Evolutionary conservation across 257 asterid genomes (phyloP).

Genomic region (Salvia hispanica): DNA sequence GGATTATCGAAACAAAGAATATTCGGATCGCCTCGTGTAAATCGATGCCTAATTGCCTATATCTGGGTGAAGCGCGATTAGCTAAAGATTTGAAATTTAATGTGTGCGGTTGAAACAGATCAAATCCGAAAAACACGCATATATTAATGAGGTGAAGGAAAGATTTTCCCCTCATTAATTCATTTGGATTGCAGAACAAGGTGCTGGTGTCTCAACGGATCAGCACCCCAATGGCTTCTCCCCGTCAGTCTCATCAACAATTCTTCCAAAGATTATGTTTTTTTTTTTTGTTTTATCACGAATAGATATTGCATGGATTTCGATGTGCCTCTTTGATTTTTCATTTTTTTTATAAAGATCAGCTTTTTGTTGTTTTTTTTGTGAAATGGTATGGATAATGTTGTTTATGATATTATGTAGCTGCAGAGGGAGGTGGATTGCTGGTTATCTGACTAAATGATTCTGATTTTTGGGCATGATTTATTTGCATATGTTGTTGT

Average conservation of each 20-base stretch:
- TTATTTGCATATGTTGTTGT: constrained; percentile 1
- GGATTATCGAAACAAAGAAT: constrained; percentile 20
- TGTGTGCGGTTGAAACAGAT: background rate
- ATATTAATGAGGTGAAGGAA: constrained; percentile 6
- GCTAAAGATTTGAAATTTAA: background rate
- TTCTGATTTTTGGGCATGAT: background rate
- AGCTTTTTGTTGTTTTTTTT: background rate
- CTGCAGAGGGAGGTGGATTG: too few species aligned
- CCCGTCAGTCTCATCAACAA: constrained; percentile 32
- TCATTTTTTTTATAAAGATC: background rate
- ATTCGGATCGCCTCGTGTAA: constrained; percentile 27
- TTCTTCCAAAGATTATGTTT: constrained; percentile 13
- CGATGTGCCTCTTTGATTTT: constrained; percentile 1
- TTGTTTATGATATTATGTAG: background rate
- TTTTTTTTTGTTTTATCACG: background rate
- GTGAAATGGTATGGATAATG: background rate
- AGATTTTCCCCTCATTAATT: constrained; percentile 7
- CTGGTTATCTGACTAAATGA: background rate
- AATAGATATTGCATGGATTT: background rate
- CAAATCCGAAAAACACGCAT: background rate
- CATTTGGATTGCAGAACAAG: background rate
- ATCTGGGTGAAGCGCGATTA: constrained; percentile 14
- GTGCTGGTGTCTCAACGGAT: constrained; percentile 18
- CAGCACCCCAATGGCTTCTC: constrained; percentile 45
- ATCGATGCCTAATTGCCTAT: constrained; percentile 23